Evolutionary conservation across 768 basidiomycete genomes (phyloP).

Genomic region (Pisolithus tinctorius): DNA sequence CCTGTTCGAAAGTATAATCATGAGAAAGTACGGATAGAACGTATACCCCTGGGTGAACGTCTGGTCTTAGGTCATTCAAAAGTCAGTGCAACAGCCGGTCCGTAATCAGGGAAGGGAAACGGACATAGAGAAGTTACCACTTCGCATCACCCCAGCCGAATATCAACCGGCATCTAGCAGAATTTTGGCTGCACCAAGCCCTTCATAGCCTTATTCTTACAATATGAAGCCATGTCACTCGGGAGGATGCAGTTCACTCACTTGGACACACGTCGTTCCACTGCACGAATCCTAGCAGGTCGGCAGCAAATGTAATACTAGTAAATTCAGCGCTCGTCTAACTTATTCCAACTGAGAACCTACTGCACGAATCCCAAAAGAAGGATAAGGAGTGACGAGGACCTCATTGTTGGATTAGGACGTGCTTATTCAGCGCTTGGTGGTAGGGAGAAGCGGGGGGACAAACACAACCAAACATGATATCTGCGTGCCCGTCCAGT

Average conservation of each 20-base stretch:
- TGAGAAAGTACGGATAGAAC: conserved; percentile 61
- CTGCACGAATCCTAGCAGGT: conserved; percentile 54
- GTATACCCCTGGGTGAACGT: conserved; percentile 64
- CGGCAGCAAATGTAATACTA: conserved; percentile 35
- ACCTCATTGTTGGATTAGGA: too few species aligned
- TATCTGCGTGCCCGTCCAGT: too few species aligned
- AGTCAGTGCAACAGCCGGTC: conserved; percentile 6
- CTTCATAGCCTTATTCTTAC: conserved; percentile 23
- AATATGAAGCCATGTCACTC: conserved; percentile 8
- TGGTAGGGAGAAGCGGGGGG: too few species aligned
- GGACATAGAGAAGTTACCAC: conserved; percentile 67
- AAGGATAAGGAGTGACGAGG: too few species aligned
- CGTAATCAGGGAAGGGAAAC: conserved; percentile 13
- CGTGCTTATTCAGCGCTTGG: too few species aligned
- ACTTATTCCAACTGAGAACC: too few species aligned
- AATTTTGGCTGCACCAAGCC: conserved; percentile 53
- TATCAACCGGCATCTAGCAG: conserved; percentile 53
- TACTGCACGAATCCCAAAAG: too few species aligned
- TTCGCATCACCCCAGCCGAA: conserved; percentile 44
- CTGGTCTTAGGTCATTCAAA: conserved; percentile 38
- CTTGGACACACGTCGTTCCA: conserved; percentile 71
- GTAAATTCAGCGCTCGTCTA: neutral
- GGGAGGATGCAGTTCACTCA: conserved; percentile 20
- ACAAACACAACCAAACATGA: too few species aligned
- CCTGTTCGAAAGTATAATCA: conserved; percentile 68